Evolutionary conservation across 768 basidiomycete species (phyloP).

Genomic region (Tricholoma terreum): DNA sequence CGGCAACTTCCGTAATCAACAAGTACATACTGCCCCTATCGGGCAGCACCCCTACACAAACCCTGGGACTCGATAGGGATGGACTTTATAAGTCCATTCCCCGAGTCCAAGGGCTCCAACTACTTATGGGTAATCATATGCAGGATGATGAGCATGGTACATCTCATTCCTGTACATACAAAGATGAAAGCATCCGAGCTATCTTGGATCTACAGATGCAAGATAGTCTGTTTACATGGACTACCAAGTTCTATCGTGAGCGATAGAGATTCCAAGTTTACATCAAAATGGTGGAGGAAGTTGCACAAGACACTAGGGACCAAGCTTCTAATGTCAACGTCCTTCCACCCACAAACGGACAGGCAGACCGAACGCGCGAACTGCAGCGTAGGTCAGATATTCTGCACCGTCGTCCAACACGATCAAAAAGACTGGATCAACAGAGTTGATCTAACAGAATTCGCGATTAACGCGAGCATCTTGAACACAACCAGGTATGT

Average conservation of each 20-base stretch:
- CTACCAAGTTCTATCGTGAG: background rate
- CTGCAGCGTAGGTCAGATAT: slow-evolving; percentile 27
- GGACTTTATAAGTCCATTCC: background rate
- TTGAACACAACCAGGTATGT: slow-evolving; percentile 30
- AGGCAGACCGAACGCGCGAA: slow-evolving; percentile 18
- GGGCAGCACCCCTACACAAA: too few species aligned
- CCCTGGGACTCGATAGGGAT: background rate
- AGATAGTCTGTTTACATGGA: background rate
- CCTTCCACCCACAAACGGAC: background rate
- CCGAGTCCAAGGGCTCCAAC: background rate
- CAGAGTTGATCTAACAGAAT: slow-evolving; percentile 28
- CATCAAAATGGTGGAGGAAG: background rate
- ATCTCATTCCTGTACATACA: background rate
- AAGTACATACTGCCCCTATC: too few species aligned
- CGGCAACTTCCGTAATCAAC: too few species aligned
- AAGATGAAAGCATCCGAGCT: background rate
- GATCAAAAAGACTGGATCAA: slow-evolving; percentile 27
- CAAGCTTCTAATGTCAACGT: too few species aligned
- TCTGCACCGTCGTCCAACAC: slow-evolving; percentile 17
- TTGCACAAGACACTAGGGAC: background rate
- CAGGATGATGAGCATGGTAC: background rate
- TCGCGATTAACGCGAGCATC: slow-evolving; percentile 25
- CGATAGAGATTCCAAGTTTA: background rate
- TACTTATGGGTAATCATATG: background rate
- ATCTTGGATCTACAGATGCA: background rate